Conservation (phyloP, 805 yeast species). For the Suhomyces kilbournensis region DNA sequence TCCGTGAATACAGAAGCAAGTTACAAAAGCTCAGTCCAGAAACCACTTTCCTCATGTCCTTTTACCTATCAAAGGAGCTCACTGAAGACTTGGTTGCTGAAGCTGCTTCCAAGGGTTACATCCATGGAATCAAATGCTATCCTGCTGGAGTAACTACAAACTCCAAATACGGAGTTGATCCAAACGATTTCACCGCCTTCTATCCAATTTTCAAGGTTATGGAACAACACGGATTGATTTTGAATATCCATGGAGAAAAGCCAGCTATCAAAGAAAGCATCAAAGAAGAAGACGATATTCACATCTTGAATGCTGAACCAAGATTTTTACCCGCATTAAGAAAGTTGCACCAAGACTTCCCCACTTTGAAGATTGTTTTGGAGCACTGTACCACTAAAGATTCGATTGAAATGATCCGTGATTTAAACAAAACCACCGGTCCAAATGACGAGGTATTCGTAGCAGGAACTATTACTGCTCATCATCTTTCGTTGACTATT, state of each 20-base stretch:
- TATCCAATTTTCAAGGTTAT: conserved; percentile 88
- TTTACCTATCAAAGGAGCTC: conserved; percentile 72
- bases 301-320: conserved; percentile 91
- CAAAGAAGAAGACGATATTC: conserved; percentile 58
- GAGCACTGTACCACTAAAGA: conserved; percentile 95
- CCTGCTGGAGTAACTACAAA: conserved; percentile 99
- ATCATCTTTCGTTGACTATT: conserved; percentile 82
- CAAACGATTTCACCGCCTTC: conserved; percentile 83
- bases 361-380: conserved; percentile 77
- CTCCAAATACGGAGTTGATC: conserved; percentile 87
- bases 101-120: conserved; percentile 67
- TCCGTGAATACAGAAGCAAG: conserved; percentile 60
- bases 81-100: conserved; percentile 82
- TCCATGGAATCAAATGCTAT: conserved; percentile 90
- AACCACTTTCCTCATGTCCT: conserved; percentile 88
- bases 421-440: conserved; percentile 50
- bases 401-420: conserved; percentile 74
- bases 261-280: conserved; percentile 57
- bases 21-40: conserved; percentile 68
- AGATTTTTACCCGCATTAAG: conserved; percentile 84
- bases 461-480: conserved; percentile 94
- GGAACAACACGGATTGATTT: conserved; percentile 72
- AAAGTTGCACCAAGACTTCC: conserved; percentile 78
- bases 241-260: conserved; percentile 94
- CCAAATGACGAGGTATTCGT: conserved; percentile 48